Base-by-base conservation (phyloP, 2,329 filamentous ascomycete species). In the Parastagonospora nodorum region DNA sequence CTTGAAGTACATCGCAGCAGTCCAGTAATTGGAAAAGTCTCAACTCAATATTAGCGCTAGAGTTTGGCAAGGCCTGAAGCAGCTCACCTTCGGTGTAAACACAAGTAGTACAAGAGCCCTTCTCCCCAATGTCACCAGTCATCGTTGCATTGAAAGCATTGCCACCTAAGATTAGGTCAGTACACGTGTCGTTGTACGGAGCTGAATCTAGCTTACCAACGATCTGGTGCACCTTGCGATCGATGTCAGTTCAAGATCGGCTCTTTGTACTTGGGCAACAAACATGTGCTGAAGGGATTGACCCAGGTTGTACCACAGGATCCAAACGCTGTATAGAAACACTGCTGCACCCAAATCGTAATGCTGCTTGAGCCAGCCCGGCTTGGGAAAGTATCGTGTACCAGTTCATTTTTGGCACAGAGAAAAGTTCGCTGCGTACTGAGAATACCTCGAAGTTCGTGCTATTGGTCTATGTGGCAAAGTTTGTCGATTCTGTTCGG, bases 11-110 rank as follows among this genome's bases (percentile, higher is more conserved):
- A 71, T 63, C 8, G 58, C 57, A 1, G 68, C 67, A 2, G 66
- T 68, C 67, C 66, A 68, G 50, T 69, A 69, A 44, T 66, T 71
- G 16, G 60, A 63, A 30, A 61, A 57, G 33, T 53, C 45, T 41
- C 37, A 27, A 42, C 8, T 10, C 6, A 6, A 16, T 15, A 31
- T 47, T 47, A 30, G 15, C 4, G n/a, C 12, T 37, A 19, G 5
- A 6, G 10, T 39, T 36, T 29, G 2, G 11, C 6, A 8, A 8
- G 3, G 15, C 2, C 8, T 28, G 2, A 28, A 5, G 14, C 12
- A 10, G n/a, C 16, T 1, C 40, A 52, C 52, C 64, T 53, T 67
- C 59, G 2, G 59, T 54, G 47, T 61, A 66, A 2, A 52, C 55
- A 41, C 64, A 65, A 19, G 63, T 63, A 12, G 58, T 61, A 44